Percentiles rank a stretch among this genome's conserved stretches.
These are phyloP conservation scores for Eucalyptus pauciflora DNA, from an alignment of 345 rosid genomes.

Conservation along the genomic window DNA sequence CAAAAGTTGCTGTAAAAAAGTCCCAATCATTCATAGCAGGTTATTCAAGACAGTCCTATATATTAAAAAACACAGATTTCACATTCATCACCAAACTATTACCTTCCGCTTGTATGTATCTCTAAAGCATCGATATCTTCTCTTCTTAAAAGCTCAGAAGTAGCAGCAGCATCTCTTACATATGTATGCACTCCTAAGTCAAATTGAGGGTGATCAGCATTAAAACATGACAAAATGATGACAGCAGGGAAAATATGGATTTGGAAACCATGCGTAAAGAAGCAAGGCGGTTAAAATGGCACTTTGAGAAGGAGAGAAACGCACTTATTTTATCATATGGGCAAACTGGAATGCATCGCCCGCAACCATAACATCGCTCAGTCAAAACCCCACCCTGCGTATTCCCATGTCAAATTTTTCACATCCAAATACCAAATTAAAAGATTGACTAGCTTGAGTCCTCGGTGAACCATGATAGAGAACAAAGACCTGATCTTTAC, in stretches of 20 bases:
- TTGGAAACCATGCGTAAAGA: neutral
- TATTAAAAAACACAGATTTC: neutral
- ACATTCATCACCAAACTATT: neutral
- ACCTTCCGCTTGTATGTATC: constrained; percentile 61
- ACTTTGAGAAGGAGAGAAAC: neutral
- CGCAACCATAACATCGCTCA: constrained; percentile 57
- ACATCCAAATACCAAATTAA: neutral
- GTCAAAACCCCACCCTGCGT: constrained; percentile 41
- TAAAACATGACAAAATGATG: neutral
- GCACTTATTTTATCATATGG: constrained; percentile 51
- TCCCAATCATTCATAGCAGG: neutral
- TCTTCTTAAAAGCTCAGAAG: constrained; percentile 34
- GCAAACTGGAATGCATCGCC: constrained; percentile 51
- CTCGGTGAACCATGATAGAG: neutral
- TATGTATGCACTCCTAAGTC: constrained; percentile 27
- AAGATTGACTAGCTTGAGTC: neutral
- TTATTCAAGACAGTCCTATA: neutral
- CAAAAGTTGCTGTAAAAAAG: neutral
- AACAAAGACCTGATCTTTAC: constrained; percentile 7
- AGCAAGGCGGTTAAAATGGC: neutral
- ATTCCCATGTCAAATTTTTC: neutral
- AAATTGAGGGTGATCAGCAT: neutral
- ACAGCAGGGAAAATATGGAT: neutral
- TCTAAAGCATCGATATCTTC: constrained; percentile 45
- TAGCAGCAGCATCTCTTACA: constrained; percentile 32